Base-by-base conservation (phyloP, 805 yeast genomes). In the Zygoascus tannicola region DNA sequence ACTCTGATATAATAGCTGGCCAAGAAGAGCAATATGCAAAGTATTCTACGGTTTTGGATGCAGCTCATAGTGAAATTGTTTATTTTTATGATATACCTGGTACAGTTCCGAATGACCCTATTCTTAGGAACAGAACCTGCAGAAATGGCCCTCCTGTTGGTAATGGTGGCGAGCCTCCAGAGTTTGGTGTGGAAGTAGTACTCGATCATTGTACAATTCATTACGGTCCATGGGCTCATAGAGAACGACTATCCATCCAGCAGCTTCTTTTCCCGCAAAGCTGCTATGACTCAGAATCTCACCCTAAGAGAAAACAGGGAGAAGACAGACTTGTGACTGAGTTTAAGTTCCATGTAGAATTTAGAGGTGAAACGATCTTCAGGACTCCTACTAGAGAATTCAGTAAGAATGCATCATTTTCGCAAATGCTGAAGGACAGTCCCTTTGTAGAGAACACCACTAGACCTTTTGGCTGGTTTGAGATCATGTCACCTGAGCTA, bases 141-240 rank as follows among this genome's bases (percentile, higher is more conserved):
- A 5, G 7, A 7, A 70, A 66, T 43, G 76, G 73, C 0, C 69
- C 78, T 1, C 81, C 76, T 50, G 64, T 79, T 28, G 81, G 81
- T 3, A 75, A 76, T 47, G 68, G 74, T 28, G 83, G 78, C 3
- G 65, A 81, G 0, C 46, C 65, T 7, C 87, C 87, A 1, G 67
- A 66, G 38, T 68, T 70, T 56, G 88, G 88, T 0, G 52, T 81
- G 5, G 81, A 81, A 42, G 41, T 88, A 5, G 68, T 68, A 12
- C 50, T 85, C 2, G 68, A 73, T 1, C 72, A 74, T 44, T 78
- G 86, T 0, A 78, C 84, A 0, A 64, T 86, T 1, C 81, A 81
- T 52, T 88, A 85, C 57, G 98, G 98, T 0, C 95, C 98, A 0
- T 90, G 97, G 96, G 84, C 96, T 0, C 94, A 92, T 47, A 76